Base-by-base conservation (phyloP, 1,284 basidiomycete species). In the Ustilago tritici region DNA sequence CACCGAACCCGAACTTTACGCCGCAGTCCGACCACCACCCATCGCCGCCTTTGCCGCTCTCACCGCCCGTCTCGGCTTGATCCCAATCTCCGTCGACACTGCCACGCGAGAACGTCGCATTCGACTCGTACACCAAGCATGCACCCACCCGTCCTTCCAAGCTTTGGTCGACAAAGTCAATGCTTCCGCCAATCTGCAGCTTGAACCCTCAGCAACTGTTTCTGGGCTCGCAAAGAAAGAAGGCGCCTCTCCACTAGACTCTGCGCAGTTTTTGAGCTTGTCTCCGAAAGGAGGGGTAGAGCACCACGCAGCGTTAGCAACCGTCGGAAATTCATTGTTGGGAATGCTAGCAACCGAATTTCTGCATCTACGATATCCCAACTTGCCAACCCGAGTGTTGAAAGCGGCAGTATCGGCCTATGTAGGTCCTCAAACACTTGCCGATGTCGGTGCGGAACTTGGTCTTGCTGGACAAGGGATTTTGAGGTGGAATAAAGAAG, bases 261-360 rank as follows among this genome's bases (percentile, higher is more conserved):
- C 56, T 4, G 70, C 64, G 1, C 81, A 81, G 59, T 59, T 52
- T 49, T 41, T 83, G 3, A 3, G 50, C 1, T 12, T 62, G 11
- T 14, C 43, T 0, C 19, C 32, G 2, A 56, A 71, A 6, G 61
- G 72, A 15, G 34, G 10, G 0, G 59, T 76, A 6, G 61, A 78
- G 4, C 80, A 92, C 90, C 98, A 98, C 87, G 91, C 90, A n/a
- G 90, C 93, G 55, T 90, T 98, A 5, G 89, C 92, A 0, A 87
- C 90, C 0, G 87, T 97, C 7, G 96, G 96, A 36, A 98, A 98
- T 87, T 90, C 93, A 1, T 89, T 99, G 61, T 90, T 98, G 84
- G 96, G 96, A 59, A 89, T 98, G 46, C 94, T 98, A 80, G 93
- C 93, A 5, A 89, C 93, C 0, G 96, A 99, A 88, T 91, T 92